phyloP scores from a whole-genome alignment of 331 rosid genomes.

The Telfairia occidentalis region DNA sequence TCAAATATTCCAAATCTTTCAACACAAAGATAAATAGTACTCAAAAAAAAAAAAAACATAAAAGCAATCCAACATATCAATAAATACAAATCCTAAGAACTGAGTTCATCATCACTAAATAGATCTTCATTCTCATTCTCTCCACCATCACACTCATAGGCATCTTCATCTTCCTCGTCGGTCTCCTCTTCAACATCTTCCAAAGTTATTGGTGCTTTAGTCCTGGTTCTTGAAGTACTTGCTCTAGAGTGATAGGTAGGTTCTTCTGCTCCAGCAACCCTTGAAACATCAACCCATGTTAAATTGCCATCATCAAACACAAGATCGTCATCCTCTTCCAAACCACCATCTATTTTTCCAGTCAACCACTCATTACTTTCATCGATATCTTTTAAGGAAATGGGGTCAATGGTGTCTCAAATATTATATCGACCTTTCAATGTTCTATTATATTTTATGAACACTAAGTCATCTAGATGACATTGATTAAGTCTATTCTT shows the following conservation, averaged over 20 bases:
- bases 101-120: not conserved
- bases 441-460: not conserved
- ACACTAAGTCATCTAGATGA: not conserved
- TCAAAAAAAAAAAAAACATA: too few relatives aligned
- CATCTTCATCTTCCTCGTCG: not conserved
- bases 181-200: too few relatives aligned
- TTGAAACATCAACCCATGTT: too few relatives aligned
- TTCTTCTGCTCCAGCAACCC: not conserved
- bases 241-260: not conserved
- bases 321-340: not conserved
- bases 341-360: not conserved
- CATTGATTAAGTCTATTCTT: not conserved
- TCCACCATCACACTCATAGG: not conserved
- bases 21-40: too few relatives aligned
- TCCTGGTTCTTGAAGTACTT: not conserved
- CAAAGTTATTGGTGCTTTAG: too few relatives aligned
- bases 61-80: too few relatives aligned
- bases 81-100: too few relatives aligned
- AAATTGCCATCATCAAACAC: not conserved
- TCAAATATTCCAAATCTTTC: too few relatives aligned
- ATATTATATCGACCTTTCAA: not conserved
- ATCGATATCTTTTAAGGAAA: not conserved
- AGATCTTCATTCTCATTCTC: not conserved
- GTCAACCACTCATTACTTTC: not conserved
- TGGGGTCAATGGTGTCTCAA: not conserved